Base-by-base conservation (phyloP, 1,284 basidiomycete genomes). In the Pascua guehoae region DNA sequence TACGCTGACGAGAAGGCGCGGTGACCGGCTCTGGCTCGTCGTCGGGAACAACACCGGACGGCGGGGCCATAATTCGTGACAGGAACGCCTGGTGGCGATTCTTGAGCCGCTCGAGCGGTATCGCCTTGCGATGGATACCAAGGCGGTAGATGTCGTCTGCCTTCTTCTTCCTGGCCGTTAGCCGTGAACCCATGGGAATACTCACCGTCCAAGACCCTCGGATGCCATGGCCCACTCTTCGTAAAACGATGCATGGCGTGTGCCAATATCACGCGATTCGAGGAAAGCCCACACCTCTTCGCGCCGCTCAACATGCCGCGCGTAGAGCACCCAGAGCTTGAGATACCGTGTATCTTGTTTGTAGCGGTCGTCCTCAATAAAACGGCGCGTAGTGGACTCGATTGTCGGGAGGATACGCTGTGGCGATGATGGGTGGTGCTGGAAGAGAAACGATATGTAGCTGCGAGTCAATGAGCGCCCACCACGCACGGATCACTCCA, bases 271-370 rank as follows among this genome's bases (percentile, higher is more conserved):
- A 54, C 85, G 86, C 47, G 85, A 85, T 57, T 91, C 80, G 52
- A 95, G 77, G 71, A 87, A 88, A 36, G 84, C 79, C 76, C 88
- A 91, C 57, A 91, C 83, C 67, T 90, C 82, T 79, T 84, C 66
- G 42, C 77, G 49, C 52, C 75, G 55, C 57, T 81, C 79, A 44
- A 88, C 82, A 62, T 85, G 82, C 48, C 83, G 82, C 2, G 89
- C 86, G 71, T 92, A 92, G 58, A 87, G 79, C 15, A 86, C 84
- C 93, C 93, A 96, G 38, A 95, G 77, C 73, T 88, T 89, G 49
- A 97, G 82, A 75, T 97, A 96, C 42, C 94, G 83, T 53, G 89
- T 77, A 78, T 98, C 94, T 61, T 87, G 86, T 67, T 85, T 85
- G 78, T 95, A 98, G 36, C 86, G 79, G 39, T 83, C 79, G 67